Evolutionary conservation across 73 alveolate species (phyloP).

Genomic region (Paramecium octaurelia): DNA sequence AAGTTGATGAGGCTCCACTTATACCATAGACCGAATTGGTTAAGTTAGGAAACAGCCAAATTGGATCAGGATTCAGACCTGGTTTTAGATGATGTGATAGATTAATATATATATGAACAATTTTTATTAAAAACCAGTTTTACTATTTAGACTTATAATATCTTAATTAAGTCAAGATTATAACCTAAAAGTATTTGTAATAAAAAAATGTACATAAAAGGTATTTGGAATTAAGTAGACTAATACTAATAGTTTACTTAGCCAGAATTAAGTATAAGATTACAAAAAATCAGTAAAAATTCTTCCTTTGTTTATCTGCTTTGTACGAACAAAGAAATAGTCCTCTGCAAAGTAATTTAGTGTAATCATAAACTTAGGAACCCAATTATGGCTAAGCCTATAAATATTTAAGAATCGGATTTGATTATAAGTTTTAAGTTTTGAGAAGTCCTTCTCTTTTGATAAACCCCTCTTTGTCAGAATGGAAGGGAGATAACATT

Average conservation of each 20-base stretch:
- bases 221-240: background rate
- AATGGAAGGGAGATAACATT: background rate
- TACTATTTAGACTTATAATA: background rate
- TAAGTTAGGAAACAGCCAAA: background rate
- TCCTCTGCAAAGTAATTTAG: background rate
- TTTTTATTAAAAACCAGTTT: background rate
- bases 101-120: background rate
- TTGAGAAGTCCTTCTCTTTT: background rate
- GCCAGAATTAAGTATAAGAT: background rate
- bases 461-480: background rate
- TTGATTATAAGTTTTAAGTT: background rate
- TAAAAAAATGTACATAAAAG: background rate
- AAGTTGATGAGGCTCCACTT: background rate
- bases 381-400: background rate
- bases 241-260: background rate
- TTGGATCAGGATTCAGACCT: constrained; percentile 30
- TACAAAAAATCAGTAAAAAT: background rate
- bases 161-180: background rate
- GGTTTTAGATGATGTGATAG: background rate
- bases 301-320: background rate
- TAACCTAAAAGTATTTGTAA: background rate
- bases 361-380: background rate
- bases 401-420: background rate
- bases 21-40: background rate
- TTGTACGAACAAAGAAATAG: background rate